These are phyloP conservation scores for Camellia lanceoleosa DNA, from an alignment of 148 eudicot genomes.

Conservation along the genomic window DNA sequence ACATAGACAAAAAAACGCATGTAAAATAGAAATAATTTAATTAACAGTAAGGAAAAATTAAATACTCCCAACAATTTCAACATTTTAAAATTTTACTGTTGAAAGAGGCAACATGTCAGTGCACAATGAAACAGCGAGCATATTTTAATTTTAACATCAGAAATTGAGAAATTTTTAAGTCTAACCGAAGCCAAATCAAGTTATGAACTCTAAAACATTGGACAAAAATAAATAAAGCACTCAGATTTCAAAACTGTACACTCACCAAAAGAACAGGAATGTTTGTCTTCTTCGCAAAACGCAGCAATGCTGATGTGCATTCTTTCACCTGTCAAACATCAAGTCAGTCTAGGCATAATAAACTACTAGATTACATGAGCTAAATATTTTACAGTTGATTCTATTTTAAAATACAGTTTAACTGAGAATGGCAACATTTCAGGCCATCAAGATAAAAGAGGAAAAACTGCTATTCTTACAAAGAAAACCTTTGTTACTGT, in stretches of 20 bases:
- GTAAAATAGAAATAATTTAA: too few species aligned
- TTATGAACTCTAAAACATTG: neutral
- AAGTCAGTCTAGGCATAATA: conserved; percentile 8
- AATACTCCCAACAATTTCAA: too few species aligned
- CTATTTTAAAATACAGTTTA: neutral
- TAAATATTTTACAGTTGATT: neutral
- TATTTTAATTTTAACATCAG: neutral
- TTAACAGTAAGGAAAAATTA: too few species aligned
- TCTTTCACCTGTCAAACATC: conserved; percentile 72
- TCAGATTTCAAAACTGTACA: neutral
- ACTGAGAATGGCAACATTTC: neutral
- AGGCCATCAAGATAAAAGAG: neutral
- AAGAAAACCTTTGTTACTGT: neutral
- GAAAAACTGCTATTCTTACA: neutral
- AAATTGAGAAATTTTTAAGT: neutral
- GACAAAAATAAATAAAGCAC: neutral
- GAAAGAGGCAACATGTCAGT: neutral
- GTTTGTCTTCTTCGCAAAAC: conserved; percentile 85
- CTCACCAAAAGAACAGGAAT: conserved; percentile 85
- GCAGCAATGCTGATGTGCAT: conserved; percentile 89
- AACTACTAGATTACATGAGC: neutral
- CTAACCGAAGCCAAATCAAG: neutral
- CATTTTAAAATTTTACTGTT: neutral
- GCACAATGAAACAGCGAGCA: neutral
- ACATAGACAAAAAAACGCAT: too few species aligned